Conservation (phyloP, 805 yeast genomes). For the Saccharomycopsis fodiens region DNA sequence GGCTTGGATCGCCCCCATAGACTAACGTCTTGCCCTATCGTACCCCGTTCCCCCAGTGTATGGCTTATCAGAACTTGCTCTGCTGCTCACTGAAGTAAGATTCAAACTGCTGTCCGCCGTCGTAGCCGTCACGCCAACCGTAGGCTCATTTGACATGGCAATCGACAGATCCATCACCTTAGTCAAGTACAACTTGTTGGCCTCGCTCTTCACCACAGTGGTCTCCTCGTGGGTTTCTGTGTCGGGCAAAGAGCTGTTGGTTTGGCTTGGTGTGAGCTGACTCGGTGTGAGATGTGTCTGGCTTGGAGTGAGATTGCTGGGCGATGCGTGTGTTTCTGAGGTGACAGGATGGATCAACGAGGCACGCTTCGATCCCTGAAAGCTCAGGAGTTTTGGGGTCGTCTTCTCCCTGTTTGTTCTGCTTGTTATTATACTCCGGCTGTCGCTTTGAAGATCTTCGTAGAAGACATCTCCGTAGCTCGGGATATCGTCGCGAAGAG, state of each 20-base stretch:
- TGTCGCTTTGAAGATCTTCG: constrained; percentile 2
- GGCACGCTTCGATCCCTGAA: neutral
- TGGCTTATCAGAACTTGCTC: neutral
- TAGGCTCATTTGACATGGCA: neutral
- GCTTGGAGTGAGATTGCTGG: neutral
- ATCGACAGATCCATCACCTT: neutral
- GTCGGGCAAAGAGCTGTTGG: neutral
- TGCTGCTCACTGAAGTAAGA: neutral
- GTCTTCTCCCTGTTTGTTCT: neutral
- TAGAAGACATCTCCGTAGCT: constrained; percentile 1
- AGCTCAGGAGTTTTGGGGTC: neutral
- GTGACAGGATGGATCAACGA: neutral
- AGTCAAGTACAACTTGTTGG: neutral
- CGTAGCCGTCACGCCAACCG: neutral
- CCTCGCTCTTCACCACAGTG: neutral
- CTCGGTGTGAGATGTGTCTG: neutral
- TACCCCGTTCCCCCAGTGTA: no score
- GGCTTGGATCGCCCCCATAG: no score
- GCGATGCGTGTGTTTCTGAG: neutral
- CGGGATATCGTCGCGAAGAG: constrained; percentile 4
- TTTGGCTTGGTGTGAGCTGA: neutral
- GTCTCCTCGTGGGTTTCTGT: neutral
- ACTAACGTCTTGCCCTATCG: no score
- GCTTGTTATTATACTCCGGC: neutral
- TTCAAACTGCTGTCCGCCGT: neutral